Evolutionary conservation across 169 alveolate species (phyloP).

Genomic region (Eimeria falciformis): DNA sequence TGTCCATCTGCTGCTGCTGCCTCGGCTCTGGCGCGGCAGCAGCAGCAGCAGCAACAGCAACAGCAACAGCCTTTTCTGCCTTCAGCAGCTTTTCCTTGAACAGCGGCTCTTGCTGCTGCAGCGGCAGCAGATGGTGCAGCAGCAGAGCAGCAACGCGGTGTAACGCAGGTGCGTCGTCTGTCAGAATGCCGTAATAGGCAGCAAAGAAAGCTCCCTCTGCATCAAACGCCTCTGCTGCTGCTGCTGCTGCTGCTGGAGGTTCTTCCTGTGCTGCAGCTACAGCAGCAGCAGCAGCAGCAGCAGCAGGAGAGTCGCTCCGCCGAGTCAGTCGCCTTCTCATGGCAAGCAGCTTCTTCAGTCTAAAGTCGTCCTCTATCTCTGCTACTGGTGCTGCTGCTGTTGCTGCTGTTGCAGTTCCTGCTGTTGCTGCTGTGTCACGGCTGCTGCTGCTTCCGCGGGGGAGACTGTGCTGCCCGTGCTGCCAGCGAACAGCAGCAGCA

Average conservation of each 20-base stretch:
- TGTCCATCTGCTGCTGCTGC: not conserved
- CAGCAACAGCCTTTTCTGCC: constrained; percentile 29
- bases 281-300: constrained; percentile 28
- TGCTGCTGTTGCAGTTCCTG: not conserved
- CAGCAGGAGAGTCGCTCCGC: not conserved
- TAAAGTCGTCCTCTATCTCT: not conserved
- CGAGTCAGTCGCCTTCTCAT: not conserved
- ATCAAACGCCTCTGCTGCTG: constrained; percentile 22
- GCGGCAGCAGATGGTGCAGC: constrained; percentile 27
- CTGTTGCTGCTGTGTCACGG: constrained; percentile 15
- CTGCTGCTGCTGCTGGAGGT: not conserved
- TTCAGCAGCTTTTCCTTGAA: not conserved
- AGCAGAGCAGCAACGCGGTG: constrained; percentile 25
- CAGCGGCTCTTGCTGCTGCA: not conserved
- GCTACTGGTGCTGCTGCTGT: not conserved
- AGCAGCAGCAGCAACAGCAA: constrained; percentile 11
- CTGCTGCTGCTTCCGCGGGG: constrained; percentile 29
- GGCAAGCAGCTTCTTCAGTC: not conserved
- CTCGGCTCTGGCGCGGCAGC: not conserved
- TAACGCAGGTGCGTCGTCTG: not conserved
- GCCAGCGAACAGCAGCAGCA: constrained; percentile 8
- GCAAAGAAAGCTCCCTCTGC: not conserved
- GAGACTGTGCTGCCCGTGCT: not conserved
- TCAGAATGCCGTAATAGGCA: not conserved
- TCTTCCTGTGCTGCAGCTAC: not conserved